These are phyloP conservation scores for Phaseolus coccineus DNA, from an alignment of 331 rosid genomes.

Conservation along the genomic window DNA sequence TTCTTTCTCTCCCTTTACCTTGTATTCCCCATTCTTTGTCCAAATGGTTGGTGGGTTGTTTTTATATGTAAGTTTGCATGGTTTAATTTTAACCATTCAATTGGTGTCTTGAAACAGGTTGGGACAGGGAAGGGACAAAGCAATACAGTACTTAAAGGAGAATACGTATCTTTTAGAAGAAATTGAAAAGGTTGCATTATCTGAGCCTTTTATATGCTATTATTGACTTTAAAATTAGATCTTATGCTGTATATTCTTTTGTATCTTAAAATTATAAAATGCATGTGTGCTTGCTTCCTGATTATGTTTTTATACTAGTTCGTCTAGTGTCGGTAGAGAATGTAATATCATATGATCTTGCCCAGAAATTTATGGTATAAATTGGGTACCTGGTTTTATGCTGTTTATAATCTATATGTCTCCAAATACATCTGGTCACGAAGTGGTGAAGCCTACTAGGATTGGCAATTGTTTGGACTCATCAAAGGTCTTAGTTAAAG, in stretches of 20 bases:
- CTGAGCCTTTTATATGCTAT: conserved; percentile 22
- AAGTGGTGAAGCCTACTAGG: no score
- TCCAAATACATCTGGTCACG: no score
- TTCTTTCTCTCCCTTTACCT: not conserved
- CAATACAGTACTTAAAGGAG: conserved; percentile 85
- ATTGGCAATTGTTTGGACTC: no score
- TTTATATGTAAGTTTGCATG: conserved; percentile 19
- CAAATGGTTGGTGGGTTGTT: conserved; percentile 4
- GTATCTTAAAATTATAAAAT: not conserved
- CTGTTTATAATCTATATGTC: no score
- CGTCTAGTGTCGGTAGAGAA: no score
- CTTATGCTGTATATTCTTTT: conserved; percentile 9
- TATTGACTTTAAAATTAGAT: conserved; percentile 30
- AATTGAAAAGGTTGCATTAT: conserved; percentile 81
- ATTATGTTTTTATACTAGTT: no score
- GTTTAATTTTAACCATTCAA: conserved; percentile 40
- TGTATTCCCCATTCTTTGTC: not conserved
- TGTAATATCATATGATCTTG: no score
- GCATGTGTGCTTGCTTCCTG: conserved; percentile 26
- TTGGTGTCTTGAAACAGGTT: conserved; percentile 61
- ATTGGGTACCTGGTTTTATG: no score
- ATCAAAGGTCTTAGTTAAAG: no score
- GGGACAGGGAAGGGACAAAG: conserved; percentile 97
- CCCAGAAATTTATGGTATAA: no score
- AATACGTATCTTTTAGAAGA: conserved; percentile 76